These are phyloP conservation scores for Aspergillus olivimuriae DNA, from an alignment of 495 filamentous ascomycete genomes.

Conservation along the genomic window DNA sequence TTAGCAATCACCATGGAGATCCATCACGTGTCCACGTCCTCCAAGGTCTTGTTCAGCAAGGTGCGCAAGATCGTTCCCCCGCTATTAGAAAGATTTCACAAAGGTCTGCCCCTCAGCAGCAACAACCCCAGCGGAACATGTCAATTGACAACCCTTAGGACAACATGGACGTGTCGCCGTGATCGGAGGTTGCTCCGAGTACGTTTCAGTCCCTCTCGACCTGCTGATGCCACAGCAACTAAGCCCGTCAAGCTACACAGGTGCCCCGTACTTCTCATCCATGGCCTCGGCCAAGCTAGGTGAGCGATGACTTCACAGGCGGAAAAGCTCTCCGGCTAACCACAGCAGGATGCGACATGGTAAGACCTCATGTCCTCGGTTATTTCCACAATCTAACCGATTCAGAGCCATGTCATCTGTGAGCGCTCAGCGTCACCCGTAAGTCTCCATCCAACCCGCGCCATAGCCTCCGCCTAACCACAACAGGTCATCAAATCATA, in stretches of 20 bases:
- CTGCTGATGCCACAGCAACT: slow-evolving; percentile 12
- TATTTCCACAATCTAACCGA: no score
- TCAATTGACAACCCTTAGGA: slow-evolving; percentile 41
- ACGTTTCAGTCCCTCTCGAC: slow-evolving; percentile 9
- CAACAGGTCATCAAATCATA: slow-evolving; percentile 84
- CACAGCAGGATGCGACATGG: slow-evolving; percentile 67
- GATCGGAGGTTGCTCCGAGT: slow-evolving; percentile 90
- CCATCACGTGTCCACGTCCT: slow-evolving; percentile 48
- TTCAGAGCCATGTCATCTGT: slow-evolving; percentile 91
- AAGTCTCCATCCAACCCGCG: slow-evolving; percentile 10
- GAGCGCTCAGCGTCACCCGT: slow-evolving; percentile 72
- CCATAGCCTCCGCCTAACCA: background rate
- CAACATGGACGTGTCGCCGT: slow-evolving; percentile 90
- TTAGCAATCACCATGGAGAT: slow-evolving; percentile 29
- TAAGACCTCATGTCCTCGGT: slow-evolving; percentile 27
- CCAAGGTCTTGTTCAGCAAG: slow-evolving; percentile 70
- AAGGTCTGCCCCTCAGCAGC: slow-evolving; percentile 52
- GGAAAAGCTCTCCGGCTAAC: background rate
- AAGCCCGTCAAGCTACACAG: slow-evolving; percentile 63
- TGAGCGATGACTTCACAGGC: slow-evolving; percentile 11
- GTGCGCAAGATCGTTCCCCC: slow-evolving; percentile 90
- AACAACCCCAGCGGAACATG: background rate
- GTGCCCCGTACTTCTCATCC: slow-evolving; percentile 95
- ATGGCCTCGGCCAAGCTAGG: slow-evolving; percentile 87
- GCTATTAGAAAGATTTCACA: slow-evolving; percentile 93